A percentile compares a stretch with the other conserved stretches of the same genome.
These are phyloP conservation scores for Casuarina equisetifolia DNA, from an alignment of 306 rosid genomes.

Conservation along the genomic window DNA sequence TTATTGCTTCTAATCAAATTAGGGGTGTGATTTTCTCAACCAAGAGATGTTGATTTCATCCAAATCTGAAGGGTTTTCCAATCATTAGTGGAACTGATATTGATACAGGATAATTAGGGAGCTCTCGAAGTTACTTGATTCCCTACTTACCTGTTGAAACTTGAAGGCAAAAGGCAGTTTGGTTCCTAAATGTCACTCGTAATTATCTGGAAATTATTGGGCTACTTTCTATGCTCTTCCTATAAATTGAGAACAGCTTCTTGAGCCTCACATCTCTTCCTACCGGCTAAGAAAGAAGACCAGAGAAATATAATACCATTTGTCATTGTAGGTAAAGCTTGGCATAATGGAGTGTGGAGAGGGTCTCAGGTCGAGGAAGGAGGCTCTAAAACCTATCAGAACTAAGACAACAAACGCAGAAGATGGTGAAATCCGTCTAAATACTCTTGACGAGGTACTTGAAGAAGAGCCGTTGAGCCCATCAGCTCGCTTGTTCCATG, in stretches of 20 bases:
- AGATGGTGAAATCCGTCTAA: neutral
- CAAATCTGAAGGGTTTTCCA: neutral
- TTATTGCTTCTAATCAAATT: neutral
- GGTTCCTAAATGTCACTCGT: neutral
- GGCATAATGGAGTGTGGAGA: constrained; percentile 17
- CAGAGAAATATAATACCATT: neutral
- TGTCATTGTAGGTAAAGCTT: neutral
- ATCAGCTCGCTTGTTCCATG: constrained; percentile 34
- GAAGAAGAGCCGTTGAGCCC: constrained; percentile 39
- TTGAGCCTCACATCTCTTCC: neutral
- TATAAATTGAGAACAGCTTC: neutral
- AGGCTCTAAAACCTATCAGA: constrained; percentile 24
- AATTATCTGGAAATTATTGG: neutral
- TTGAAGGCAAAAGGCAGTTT: neutral
- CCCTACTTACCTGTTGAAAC: no score
- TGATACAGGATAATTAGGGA: neutral
- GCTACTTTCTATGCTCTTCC: neutral
- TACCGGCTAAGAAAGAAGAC: neutral
- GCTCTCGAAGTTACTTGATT: neutral
- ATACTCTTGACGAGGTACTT: neutral
- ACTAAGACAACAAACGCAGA: constrained; percentile 16
- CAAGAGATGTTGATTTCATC: neutral
- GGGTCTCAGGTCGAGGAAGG: constrained; percentile 27
- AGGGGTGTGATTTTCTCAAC: neutral
- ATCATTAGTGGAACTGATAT: neutral